Percentiles rank a stretch among this genome's conserved stretches.
Evolutionary conservation across 169 alveolate genomes (phyloP).

Genomic region (Plasmodium falciparum): DNA sequence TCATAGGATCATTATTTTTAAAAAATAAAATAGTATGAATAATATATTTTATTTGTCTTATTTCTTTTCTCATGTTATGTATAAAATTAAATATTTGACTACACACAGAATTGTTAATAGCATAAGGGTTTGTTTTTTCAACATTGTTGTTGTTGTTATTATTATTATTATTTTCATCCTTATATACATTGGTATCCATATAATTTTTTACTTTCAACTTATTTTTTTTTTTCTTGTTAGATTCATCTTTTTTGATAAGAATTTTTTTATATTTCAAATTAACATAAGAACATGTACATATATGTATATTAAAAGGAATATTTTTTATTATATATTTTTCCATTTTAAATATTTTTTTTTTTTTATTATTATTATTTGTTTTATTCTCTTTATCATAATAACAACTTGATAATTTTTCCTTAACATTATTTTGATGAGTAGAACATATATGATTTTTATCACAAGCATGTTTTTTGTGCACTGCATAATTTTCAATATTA

Average conservation of each 20-base stretch:
- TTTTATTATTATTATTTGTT: too few species aligned
- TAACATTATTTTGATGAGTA: background rate
- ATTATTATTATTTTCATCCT: background rate
- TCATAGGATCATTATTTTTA: background rate
- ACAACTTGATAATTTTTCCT: background rate
- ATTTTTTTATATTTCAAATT: constrained; percentile 19
- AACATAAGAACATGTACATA: constrained; percentile 28
- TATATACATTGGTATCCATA: background rate
- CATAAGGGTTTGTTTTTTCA: background rate
- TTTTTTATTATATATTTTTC: constrained; percentile 2
- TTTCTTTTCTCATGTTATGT: constrained; percentile 3
- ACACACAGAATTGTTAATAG: background rate
- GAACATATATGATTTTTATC: background rate
- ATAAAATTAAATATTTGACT: constrained; percentile 3
- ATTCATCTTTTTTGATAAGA: constrained; percentile 9
- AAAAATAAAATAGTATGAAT: constrained; percentile 1
- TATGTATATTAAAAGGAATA: constrained; percentile 15
- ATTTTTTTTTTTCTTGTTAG: background rate
- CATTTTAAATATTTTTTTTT: background rate
- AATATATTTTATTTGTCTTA: constrained; percentile 2
- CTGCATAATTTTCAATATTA: background rate
- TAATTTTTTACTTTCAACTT: background rate
- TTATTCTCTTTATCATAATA: background rate
- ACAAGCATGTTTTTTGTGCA: background rate
- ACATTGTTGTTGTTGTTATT: background rate